Base-by-base conservation (phyloP, 1,284 basidiomycete species). In the Naganishia albida region DNA sequence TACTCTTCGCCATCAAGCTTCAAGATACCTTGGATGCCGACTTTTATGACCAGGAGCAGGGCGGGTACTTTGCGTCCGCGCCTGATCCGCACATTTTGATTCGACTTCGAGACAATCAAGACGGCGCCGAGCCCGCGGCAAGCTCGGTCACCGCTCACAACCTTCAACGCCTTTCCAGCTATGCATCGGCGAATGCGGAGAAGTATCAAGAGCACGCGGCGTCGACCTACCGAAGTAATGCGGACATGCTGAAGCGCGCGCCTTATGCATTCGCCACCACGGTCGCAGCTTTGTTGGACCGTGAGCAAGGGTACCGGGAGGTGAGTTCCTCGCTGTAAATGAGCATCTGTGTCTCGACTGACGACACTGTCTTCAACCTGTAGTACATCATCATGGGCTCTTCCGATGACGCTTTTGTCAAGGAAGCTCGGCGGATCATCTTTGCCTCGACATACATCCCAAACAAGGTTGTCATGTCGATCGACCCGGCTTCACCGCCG, bases 81-180 rank as follows among this genome's bases (percentile, higher is more conserved):
- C 76, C 78, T 0, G 80, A 81, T 63, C 73, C 73, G 48, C 75
- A 78, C 65, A 79, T 82, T 42, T 69, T 82, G 26, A 72, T 81
- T 7, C 72, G 81, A 8, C 77, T 81, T 48, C 56, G 56, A 7
- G 23, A 53, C 23, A 44, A 39, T 0, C 59, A 81, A 77, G 82
- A 83, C 60, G 80, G 81, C 3, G 81, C 81, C 0, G 82, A 83
- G 70, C 81, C 82, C 1, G 80, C 80, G 23, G 79, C 81, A 0
- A 74, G 72, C 13, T 80, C 80, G 1, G 70, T 82, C 4, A 74
- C 81, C 0, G 70, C 79, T 0, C 76, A 76, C 44, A 83, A 83
- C 70, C 71, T 81, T 43, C 72, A 75, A n/a, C 73, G 80, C 6
- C 74, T 82, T 8, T 71, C 77, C 1, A 72, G 78, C 54, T 70